These are phyloP conservation scores for Nannizzia gypsea DNA, from an alignment of 2,329 filamentous ascomycete species.

Conservation along the genomic window DNA sequence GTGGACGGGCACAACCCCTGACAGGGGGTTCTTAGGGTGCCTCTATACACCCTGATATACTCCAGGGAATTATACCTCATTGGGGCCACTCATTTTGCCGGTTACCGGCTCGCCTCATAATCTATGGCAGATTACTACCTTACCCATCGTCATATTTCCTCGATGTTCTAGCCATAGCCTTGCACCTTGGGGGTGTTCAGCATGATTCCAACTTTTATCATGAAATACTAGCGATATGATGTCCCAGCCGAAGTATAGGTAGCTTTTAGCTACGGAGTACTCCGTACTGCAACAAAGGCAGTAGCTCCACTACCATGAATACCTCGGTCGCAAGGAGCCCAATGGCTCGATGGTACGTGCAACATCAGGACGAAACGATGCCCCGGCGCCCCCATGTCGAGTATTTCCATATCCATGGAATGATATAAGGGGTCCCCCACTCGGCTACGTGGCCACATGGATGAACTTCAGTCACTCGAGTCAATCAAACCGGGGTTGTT, in stretches of 20 bases:
- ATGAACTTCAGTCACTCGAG: slow-evolving; percentile 13
- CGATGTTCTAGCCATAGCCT: not conserved
- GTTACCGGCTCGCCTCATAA: not conserved
- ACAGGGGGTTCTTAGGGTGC: not conserved
- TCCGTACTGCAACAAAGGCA: not conserved
- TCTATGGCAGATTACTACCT: not conserved
- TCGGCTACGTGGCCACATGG: slow-evolving; percentile 12
- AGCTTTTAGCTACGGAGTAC: no score
- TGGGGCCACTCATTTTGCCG: no score
- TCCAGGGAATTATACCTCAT: not conserved
- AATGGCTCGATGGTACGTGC: slow-evolving; percentile 23
- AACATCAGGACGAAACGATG: slow-evolving; percentile 40
- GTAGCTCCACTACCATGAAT: slow-evolving; percentile 36
- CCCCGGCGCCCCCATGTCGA: slow-evolving; percentile 19
- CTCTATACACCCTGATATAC: not conserved
- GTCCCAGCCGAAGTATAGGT: not conserved
- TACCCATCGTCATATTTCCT: not conserved
- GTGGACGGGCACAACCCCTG: no score
- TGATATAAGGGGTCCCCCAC: slow-evolving; percentile 7
- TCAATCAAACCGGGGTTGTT: slow-evolving; percentile 9
- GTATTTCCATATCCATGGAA: slow-evolving; percentile 11
- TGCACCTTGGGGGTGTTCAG: not conserved
- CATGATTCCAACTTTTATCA: not conserved
- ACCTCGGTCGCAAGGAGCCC: slow-evolving; percentile 29
- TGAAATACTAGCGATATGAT: not conserved